These are phyloP conservation scores for Bryum argenteum DNA, from an alignment of 225 moss, liverwort and hornwort species.

Conservation along the genomic window DNA sequence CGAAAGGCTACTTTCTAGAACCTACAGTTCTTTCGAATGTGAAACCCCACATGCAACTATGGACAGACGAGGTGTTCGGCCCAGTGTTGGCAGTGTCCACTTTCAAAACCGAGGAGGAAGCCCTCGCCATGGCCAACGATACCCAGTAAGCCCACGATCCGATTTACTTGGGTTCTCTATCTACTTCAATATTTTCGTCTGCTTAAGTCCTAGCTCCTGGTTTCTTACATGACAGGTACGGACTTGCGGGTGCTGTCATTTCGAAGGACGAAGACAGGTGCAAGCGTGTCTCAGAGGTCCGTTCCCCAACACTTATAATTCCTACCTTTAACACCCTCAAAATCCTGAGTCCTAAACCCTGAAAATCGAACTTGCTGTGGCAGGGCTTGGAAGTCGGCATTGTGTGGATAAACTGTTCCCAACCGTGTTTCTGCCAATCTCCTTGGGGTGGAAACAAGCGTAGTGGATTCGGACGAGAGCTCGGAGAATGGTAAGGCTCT, in stretches of 20 bases:
- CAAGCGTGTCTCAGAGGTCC: conserved; percentile 92
- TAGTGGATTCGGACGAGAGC: conserved; percentile 92
- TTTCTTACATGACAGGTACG: conserved; percentile 59
- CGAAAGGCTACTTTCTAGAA: conserved; percentile 79
- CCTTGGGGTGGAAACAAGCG: conserved; percentile 99
- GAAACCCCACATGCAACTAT: conserved; percentile 85
- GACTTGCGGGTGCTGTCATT: conserved; percentile 93
- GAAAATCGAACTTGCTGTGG: background rate
- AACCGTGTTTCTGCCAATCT: conserved; percentile 98
- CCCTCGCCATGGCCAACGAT: conserved; percentile 82
- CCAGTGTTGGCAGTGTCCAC: conserved; percentile 91
- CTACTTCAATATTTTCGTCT: no score
- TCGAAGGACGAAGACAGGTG: conserved; percentile 91
- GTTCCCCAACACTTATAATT: background rate
- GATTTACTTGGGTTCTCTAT: background rate
- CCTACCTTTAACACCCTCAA: background rate
- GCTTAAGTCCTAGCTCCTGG: background rate
- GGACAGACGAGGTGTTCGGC: conserved; percentile 98
- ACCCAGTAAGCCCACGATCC: conserved; percentile 60
- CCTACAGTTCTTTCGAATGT: conserved; percentile 84
- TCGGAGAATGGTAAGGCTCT: conserved; percentile 83
- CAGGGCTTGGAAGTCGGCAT: conserved; percentile 91
- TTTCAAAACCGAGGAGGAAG: conserved; percentile 93
- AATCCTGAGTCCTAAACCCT: background rate
- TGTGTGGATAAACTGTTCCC: conserved; percentile 98